Percentiles rank a stretch among this genome's conserved stretches.
These are phyloP conservation scores for Piper betle DNA, from an alignment of 164 flowering plant genomes.

Conservation along the genomic window DNA sequence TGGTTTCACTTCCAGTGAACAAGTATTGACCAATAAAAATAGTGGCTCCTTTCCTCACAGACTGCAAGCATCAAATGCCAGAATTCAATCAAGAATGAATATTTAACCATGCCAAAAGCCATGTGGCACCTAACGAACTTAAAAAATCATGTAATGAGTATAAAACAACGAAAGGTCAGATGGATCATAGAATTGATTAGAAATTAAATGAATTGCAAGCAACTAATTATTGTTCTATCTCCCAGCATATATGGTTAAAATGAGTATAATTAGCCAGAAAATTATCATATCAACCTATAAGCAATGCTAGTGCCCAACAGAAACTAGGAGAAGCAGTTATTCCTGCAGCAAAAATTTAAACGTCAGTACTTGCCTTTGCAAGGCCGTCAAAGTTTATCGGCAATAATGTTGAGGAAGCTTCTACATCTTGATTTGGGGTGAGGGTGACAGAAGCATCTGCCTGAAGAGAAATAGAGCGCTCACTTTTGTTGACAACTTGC, in stretches of 20 bases:
- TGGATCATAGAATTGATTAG: too few relatives aligned
- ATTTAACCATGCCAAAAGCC: neutral
- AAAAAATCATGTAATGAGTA: too few relatives aligned
- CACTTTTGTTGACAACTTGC: conserved; percentile 68
- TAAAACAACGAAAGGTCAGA: too few relatives aligned
- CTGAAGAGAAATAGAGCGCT: conserved; percentile 44
- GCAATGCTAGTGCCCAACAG: neutral
- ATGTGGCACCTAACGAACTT: neutral
- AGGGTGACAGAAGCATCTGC: conserved; percentile 47
- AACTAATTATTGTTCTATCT: neutral
- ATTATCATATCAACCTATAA: neutral
- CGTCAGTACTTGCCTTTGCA: conserved; percentile 32
- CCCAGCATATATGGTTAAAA: neutral
- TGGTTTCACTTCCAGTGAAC: conserved; percentile 97
- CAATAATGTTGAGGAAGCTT: conserved; percentile 53
- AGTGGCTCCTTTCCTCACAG: conserved; percentile 82
- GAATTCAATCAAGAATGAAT: neutral
- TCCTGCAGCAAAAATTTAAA: too few relatives aligned
- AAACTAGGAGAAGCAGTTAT: neutral
- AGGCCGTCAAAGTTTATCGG: conserved; percentile 85
- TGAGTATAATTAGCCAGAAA: neutral
- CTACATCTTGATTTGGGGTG: conserved; percentile 58
- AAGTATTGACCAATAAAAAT: conserved; percentile 88
- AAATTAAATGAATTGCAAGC: too few relatives aligned
- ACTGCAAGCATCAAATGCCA: conserved; percentile 23